These are phyloP conservation scores for Hippophae gyantsensis DNA, from an alignment of 306 rosid species.

Conservation along the genomic window DNA sequence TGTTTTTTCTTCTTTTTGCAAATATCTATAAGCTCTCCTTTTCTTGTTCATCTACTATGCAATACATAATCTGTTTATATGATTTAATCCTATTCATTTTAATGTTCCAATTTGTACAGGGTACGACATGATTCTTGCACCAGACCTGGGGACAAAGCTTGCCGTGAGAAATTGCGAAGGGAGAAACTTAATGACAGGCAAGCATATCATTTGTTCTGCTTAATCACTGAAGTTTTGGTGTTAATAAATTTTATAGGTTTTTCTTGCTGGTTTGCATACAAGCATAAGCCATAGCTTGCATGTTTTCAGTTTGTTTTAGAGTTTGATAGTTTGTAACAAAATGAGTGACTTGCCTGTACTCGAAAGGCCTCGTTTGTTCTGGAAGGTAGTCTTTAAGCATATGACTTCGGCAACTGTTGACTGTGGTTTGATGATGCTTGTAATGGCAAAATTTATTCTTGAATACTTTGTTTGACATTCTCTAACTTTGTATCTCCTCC, in stretches of 20 bases:
- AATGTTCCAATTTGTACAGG: conserved; percentile 29
- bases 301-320: background rate
- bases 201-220: conserved; percentile 14
- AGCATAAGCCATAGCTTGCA: background rate
- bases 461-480: background rate
- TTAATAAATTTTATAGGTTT: background rate
- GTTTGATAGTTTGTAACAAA: background rate
- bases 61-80: background rate
- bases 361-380: conserved; percentile 2
- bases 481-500: background rate
- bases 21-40: background rate
- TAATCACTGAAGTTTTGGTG: conserved; percentile 1
- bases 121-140: conserved; percentile 39
- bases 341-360: background rate
- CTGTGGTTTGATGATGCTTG: background rate
- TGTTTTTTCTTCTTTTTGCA: background rate
- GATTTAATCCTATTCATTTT: conserved; percentile 1
- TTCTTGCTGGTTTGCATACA: background rate
- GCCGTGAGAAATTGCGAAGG: conserved; percentile 85
- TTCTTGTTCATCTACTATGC: no score
- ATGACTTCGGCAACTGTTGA: conserved; percentile 2
- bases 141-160: conserved; percentile 62
- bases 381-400: conserved; percentile 2
- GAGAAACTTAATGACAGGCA: conserved; percentile 84
- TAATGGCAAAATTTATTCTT: background rate